These are phyloP conservation scores for Parafenestella ontariensis DNA, from an alignment of 2,329 filamentous ascomycete genomes.

Conservation along the genomic window DNA sequence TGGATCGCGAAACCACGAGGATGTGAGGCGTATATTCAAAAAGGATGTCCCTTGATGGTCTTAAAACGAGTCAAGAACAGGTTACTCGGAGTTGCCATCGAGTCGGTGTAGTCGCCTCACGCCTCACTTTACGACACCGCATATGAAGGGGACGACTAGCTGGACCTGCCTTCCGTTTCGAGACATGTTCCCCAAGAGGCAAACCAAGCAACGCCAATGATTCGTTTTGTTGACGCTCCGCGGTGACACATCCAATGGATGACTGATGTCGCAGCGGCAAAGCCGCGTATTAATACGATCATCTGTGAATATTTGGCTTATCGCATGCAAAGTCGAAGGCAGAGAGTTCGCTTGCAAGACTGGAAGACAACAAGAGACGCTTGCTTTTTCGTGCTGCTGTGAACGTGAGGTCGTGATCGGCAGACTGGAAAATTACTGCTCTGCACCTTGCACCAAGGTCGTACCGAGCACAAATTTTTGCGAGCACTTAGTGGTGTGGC, in stretches of 20 bases:
- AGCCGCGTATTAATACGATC: not conserved
- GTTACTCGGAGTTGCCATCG: constrained; percentile 18
- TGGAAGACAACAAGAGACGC: not conserved
- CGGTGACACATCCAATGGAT: not conserved
- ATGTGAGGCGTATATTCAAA: constrained; percentile 14
- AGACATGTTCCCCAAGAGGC: constrained; percentile 10
- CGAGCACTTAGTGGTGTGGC: not conserved
- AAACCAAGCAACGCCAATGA: constrained; percentile 11
- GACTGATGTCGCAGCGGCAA: not conserved
- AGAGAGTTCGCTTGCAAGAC: not conserved
- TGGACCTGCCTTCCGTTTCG: constrained; percentile 3
- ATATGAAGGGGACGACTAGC: constrained; percentile 6
- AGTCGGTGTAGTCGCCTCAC: constrained; percentile 33
- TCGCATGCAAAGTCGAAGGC: not conserved
- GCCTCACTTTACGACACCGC: constrained; percentile 22
- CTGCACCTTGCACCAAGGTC: not conserved
- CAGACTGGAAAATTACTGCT: not conserved
- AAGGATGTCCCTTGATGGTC: constrained; percentile 2
- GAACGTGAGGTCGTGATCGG: not conserved
- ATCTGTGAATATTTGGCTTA: not conserved
- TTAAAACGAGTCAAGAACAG: constrained; percentile 18
- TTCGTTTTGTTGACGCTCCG: constrained; percentile 1
- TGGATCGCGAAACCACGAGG: constrained; percentile 19
- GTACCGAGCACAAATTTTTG: not conserved
- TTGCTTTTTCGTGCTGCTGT: not conserved